A percentile compares a stretch with the other conserved stretches of the same genome.
These are phyloP conservation scores for Leccinum incarnatum DNA, from an alignment of 768 basidiomycete genomes.

Conservation along the genomic window DNA sequence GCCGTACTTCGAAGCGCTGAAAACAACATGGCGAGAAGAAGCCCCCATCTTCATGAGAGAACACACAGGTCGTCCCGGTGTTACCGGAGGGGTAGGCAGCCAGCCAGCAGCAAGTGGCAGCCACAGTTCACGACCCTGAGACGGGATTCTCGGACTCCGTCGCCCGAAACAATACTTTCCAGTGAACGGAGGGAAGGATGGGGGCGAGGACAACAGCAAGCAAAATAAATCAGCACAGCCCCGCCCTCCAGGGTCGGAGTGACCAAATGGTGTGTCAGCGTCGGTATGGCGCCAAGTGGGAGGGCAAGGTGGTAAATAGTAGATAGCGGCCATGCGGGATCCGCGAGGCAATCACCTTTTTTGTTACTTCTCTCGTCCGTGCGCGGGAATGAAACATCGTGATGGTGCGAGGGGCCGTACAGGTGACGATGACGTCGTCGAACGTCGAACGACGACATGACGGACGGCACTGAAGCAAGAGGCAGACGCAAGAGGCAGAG, in stretches of 20 bases:
- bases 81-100: background rate
- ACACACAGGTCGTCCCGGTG: background rate
- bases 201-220: slow-evolving; percentile 15
- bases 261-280: background rate
- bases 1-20: background rate
- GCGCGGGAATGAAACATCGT: slow-evolving; percentile 32
- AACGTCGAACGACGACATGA: background rate
- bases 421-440: slow-evolving; percentile 25
- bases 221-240: slow-evolving; percentile 17
- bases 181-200: background rate
- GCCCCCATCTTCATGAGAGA: background rate
- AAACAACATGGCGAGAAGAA: background rate
- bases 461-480: slow-evolving; percentile 1
- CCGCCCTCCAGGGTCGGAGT: slow-evolving; percentile 1
- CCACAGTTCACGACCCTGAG: background rate
- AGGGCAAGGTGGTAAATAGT: background rate
- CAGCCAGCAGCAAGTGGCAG: background rate
- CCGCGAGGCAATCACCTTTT: slow-evolving; percentile 24
- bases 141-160: background rate
- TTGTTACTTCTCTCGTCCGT: slow-evolving; percentile 5
- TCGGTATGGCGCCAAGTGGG: slow-evolving; percentile 17
- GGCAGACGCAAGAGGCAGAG: background rate
- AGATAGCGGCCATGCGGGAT: slow-evolving; percentile 27
- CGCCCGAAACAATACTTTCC: background rate
- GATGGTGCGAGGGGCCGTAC: slow-evolving; percentile 7